These are phyloP conservation scores for Botrytis sinoallii DNA, from an alignment of 2,329 filamentous ascomycete genomes.

Conservation along the genomic window DNA sequence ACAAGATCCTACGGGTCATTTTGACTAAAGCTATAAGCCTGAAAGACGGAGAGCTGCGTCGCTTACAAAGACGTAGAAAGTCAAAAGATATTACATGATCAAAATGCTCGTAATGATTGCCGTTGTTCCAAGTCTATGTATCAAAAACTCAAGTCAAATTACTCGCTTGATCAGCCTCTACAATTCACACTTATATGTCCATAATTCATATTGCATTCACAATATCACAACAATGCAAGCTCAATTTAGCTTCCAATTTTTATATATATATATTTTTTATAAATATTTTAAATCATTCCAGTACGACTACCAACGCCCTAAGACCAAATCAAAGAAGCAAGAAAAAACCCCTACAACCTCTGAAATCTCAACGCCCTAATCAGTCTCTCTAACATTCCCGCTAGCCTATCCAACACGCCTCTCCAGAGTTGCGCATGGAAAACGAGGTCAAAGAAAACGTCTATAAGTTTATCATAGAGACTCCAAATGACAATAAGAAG, in stretches of 20 bases:
- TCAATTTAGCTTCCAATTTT: neutral
- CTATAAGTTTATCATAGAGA: neutral
- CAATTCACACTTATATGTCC: neutral
- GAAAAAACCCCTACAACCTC: neutral
- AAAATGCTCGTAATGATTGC: neutral
- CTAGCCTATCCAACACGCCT: neutral
- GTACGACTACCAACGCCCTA: neutral
- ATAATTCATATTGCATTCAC: neutral
- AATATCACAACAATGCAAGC: neutral
- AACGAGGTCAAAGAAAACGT: neutral
- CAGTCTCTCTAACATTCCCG: neutral
- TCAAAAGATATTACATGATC: no score
- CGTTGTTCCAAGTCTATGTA: neutral
- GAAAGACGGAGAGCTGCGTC: no score
- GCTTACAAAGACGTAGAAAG: neutral
- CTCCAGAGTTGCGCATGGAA: neutral
- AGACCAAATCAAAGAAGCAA: neutral
- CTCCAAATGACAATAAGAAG: neutral
- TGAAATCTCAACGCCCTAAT: neutral
- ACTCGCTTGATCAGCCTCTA: rapidly evolving
- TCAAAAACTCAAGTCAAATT: neutral
- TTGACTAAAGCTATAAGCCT: neutral
- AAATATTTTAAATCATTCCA: neutral
- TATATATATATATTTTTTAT: no score
- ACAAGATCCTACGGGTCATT: no score